Conservation (phyloP, 768 basidiomycete species). For the Fomitopsis serialis region DNA sequence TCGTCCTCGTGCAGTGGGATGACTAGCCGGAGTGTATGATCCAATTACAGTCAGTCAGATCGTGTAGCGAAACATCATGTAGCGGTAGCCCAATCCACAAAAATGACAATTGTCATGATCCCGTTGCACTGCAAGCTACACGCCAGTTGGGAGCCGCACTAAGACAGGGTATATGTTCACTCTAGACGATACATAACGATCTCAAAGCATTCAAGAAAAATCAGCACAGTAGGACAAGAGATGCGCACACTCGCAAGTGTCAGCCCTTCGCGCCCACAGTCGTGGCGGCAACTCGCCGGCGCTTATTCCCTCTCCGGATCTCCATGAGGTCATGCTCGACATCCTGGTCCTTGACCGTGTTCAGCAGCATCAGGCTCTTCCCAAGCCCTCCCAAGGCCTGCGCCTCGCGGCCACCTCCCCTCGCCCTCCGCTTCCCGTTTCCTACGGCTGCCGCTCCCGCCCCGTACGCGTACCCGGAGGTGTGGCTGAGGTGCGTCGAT, state of each 20-base stretch:
- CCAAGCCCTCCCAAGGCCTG: constrained; percentile 64
- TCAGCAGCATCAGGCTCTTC: constrained; percentile 60
- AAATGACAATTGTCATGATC: too few relatives aligned
- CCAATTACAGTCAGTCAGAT: too few relatives aligned
- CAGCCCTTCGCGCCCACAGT: constrained; percentile 17
- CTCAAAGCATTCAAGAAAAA: too few relatives aligned
- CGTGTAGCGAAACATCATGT: not conserved
- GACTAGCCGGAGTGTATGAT: constrained; percentile 31
- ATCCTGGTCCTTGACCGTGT: constrained; percentile 59
- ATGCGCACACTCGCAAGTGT: not conserved
- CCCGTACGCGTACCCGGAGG: constrained; percentile 13
- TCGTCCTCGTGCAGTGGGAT: constrained; percentile 75
- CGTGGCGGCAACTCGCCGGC: constrained; percentile 37
- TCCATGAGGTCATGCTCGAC: constrained; percentile 73
- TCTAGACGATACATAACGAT: too few relatives aligned
- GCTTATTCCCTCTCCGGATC: constrained; percentile 72
- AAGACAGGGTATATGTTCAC: too few relatives aligned
- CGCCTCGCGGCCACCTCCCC: constrained; percentile 42
- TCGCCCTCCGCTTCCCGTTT: constrained; percentile 32
- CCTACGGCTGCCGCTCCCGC: constrained; percentile 7
- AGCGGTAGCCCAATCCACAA: too few relatives aligned
- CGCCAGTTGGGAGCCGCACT: too few relatives aligned
- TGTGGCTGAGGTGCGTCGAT: constrained; percentile 38
- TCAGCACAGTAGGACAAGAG: too few relatives aligned
- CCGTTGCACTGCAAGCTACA: too few relatives aligned